Percentiles rank a stretch among this genome's conserved stretches.
phyloP scores from a whole-genome alignment of 345 rosid species.

The Durio zibethinus region DNA sequence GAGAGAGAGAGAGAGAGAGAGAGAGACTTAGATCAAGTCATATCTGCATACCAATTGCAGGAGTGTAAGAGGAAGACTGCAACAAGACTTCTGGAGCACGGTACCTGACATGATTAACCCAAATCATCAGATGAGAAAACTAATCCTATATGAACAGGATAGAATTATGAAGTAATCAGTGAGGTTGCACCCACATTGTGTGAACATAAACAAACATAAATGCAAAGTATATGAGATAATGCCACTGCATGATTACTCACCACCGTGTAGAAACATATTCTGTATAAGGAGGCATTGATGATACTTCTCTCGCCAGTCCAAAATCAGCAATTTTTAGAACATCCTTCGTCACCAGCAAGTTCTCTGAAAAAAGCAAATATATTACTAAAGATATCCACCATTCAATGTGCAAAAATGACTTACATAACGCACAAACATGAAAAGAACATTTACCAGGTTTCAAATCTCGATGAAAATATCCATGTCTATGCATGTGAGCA shows the following conservation, averaged over 20 bases:
- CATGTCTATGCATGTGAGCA: constrained; percentile 78
- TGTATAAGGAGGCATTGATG: constrained; percentile 87
- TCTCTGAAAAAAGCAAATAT: constrained; percentile 41
- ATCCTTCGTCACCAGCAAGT: constrained; percentile 77
- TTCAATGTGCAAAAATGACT: background rate
- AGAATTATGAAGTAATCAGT: background rate
- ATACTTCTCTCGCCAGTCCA: constrained; percentile 94
- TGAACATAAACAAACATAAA: background rate
- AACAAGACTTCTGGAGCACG: constrained; percentile 95
- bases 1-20: no score
- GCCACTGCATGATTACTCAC: constrained; percentile 32
- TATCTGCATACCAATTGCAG: constrained; percentile 69
- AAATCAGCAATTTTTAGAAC: constrained; percentile 90
- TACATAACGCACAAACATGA: background rate
- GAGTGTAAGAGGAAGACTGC: constrained; percentile 78
- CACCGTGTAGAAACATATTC: constrained; percentile 98
- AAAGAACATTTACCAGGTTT: constrained; percentile 65
- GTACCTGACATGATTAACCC: constrained; percentile 50
- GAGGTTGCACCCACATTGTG: background rate
- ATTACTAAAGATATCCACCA: constrained; percentile 13
- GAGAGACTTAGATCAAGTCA: background rate
- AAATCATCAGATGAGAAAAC: background rate
- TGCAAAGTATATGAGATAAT: constrained; percentile 1
- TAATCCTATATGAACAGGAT: constrained; percentile 1
- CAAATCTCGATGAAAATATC: constrained; percentile 86